Base-by-base conservation (phyloP, 768 basidiomycete species). In the Candolleomyces efflorescens region DNA sequence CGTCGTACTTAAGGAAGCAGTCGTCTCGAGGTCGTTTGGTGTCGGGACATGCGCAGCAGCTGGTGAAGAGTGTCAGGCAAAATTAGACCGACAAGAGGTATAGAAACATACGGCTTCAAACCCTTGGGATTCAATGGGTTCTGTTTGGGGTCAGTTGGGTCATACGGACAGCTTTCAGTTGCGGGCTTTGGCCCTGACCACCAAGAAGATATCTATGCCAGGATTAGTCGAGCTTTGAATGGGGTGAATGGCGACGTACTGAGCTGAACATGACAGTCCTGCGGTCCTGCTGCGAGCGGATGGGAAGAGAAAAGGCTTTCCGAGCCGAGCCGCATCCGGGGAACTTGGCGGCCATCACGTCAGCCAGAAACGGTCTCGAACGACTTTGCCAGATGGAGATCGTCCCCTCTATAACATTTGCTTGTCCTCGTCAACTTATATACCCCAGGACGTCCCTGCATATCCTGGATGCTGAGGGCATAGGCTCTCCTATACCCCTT, bases 41-140 rank as follows among this genome's bases (percentile, higher is more conserved):
- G 64, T 93, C 81, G 2, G 94, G 94, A 68, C 96, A 98, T 44
- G 95, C 96, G 67, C 96, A 98, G 65, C 96, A 98, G 65, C 96
- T 98, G 47, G 26, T 11, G n/a, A n/a, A 10, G 50, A 10, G 50
- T 20, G 41, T 39, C 18, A 45, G n/a, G 38, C 3, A 45, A 36
- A 11, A 45, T n/a, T 7, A 41, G 39, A 27, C 32, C 27, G 41
- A 27, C 49, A 9, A 18, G 24, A 49, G n/a, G n/a, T 36, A 36
- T 52, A 20, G 20, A 9, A 15, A 77, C 92, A 59, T 69, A 97
- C 96, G 96, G 90, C 70, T 98, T 99, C 53, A 97, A 73, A n/a
- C 94, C 94, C 65, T 94, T 67, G 0, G 96, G 96, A 69, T 98
- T 98, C 56, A 95, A 72, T 9, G 92, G 94, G 69, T 97, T 97